A percentile compares a stretch with the other conserved stretches of the same genome.
These are phyloP conservation scores for Hibiscus syriacus DNA, from an alignment of 345 rosid genomes.

Conservation along the genomic window DNA sequence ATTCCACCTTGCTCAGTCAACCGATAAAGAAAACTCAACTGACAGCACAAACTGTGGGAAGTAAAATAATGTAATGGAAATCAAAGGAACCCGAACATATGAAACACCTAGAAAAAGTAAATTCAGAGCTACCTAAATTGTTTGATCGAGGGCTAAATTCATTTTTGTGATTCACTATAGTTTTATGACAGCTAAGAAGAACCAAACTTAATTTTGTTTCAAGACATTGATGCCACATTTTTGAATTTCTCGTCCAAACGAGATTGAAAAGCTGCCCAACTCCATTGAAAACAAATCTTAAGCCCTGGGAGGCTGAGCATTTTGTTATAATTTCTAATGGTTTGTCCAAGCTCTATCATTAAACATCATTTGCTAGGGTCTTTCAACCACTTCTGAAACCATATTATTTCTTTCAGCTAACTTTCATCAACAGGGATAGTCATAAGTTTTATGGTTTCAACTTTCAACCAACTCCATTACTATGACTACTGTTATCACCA, in stretches of 20 bases:
- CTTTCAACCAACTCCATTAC: constrained; percentile 1
- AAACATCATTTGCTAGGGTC: background rate
- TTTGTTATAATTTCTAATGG: background rate
- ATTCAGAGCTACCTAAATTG: background rate
- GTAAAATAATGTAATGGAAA: background rate
- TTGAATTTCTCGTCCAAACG: background rate
- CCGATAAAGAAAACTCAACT: background rate
- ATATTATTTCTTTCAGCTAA: background rate
- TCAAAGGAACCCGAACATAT: background rate
- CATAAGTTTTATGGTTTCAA: background rate
- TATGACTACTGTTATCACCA: background rate
- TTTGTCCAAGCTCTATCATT: background rate
- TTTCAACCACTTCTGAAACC: background rate
- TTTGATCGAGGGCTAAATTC: background rate
- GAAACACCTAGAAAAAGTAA: background rate
- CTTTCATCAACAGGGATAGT: background rate
- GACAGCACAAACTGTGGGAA: background rate
- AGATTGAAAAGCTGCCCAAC: background rate
- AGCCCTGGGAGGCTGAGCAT: too few species aligned
- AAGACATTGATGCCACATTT: background rate
- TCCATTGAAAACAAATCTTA: background rate
- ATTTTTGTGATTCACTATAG: background rate
- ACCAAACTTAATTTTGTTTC: background rate
- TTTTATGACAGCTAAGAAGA: background rate
- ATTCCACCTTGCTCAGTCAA: background rate